Percentiles rank a stretch among this genome's conserved stretches.
phyloP scores from a whole-genome alignment of 1,284 basidiomycete species.

The Malassezia yamatoensis region DNA sequence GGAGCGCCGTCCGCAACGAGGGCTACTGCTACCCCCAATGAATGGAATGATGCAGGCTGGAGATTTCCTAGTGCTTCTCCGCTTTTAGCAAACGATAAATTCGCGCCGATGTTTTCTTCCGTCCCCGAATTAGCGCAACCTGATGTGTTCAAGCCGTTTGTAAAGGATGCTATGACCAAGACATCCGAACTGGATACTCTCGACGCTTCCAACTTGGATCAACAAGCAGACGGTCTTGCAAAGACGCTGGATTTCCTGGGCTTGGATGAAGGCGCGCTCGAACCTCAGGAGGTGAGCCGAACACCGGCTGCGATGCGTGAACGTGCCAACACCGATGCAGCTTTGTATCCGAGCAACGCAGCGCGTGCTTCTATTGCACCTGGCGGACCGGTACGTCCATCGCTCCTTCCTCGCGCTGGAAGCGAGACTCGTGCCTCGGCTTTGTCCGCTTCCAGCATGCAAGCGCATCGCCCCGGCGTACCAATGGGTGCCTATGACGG shows the following conservation, averaged over 20 bases:
- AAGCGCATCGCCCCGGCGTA: background rate
- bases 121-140: background rate
- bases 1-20: background rate
- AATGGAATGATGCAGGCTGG: background rate
- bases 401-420: background rate
- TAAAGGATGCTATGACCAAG: background rate
- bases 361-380: background rate
- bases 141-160: background rate
- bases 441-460: background rate
- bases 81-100: background rate
- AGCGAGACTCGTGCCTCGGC: background rate
- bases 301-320: background rate
- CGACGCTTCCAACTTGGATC: background rate
- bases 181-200: background rate
- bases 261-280: constrained; percentile 15
- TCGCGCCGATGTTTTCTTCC: background rate
- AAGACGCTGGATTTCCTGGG: constrained; percentile 39
- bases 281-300: background rate
- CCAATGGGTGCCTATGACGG: background rate
- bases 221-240: background rate
- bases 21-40: background rate
- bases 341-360: background rate
- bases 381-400: constrained; percentile 1
- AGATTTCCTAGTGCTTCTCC: background rate
- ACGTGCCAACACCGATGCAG: constrained; percentile 3